Evolutionary conservation across 257 asterid genomes (phyloP), one percentile per base, ranked within the genome.

Genomic region (Capsicum rhomboideum): DNA sequence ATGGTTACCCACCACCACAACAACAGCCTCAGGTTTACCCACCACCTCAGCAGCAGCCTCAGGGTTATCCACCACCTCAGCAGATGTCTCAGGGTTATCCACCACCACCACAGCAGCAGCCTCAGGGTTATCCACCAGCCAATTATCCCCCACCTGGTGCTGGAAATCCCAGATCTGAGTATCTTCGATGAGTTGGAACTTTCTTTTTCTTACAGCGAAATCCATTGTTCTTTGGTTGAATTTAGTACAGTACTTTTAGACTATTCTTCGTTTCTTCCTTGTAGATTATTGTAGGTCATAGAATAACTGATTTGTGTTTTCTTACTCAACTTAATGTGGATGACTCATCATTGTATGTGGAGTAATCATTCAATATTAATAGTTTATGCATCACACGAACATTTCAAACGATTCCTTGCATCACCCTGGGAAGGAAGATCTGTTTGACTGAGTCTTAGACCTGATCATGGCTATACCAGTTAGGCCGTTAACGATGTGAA

Each of bases 71-170:
- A 28, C 28, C 78, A 11, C 34, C 64, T 17, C 79, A 49, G 5
- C 84, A 53, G 1, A 54, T 23, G 37, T 18, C 37, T 20, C 53
- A 71, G 31, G 34, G 14, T 29, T 54, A 72, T 2, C 86, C 85
- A 40, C 85, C 82, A 40, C 87, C 82, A 6, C 67, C 74, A 31
- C 77, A 68, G 4, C 78, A 49, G 26, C 80, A 52, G 80, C 82
- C 82, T 8, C 12, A 29, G 4, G 21, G 58, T 67, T 79, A 88
- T 17, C 86, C 85, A 67, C 87, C 87, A 20, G 14, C 86, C 49
- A 85, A 83, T 66, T 77, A 85, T 75, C 82, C 80, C 40, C 84
- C 78, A 14, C 84, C 82, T 10, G 82, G 42, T 79, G 44, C 80
- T 49, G 83, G 68, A 58, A 46, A 83, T 67, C 85, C 84, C n/a